Evolutionary conservation across 345 rosid species (phyloP).

Genomic region (Murraya koenigii): DNA sequence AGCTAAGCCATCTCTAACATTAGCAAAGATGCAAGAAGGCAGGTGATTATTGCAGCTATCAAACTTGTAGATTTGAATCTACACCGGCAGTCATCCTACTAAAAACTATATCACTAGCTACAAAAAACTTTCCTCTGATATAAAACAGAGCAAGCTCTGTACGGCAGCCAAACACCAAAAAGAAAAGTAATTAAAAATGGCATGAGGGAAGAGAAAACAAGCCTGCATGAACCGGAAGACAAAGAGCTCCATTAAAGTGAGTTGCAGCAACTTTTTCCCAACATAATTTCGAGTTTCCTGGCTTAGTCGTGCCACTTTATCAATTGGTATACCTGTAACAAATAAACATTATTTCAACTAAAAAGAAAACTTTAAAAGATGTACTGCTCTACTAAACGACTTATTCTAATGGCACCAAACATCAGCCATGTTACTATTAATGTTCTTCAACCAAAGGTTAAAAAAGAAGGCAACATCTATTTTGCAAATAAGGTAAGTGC

Average conservation of each 20-base stretch:
- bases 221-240: slow-evolving; percentile 94
- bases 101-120: not conserved
- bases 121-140: not conserved
- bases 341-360: slow-evolving; percentile 17
- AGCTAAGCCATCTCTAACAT: not conserved
- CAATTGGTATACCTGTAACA: slow-evolving; percentile 73
- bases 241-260: slow-evolving; percentile 83
- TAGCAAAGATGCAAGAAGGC: not conserved
- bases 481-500: not conserved
- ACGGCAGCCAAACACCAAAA: not conserved
- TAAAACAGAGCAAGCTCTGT: not conserved
- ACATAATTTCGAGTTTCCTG: slow-evolving; percentile 79
- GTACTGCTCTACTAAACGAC: not conserved
- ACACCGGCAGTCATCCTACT: not conserved
- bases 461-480: not conserved
- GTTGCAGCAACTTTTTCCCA: slow-evolving; percentile 78
- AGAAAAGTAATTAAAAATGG: not conserved
- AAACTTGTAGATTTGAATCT: not conserved
- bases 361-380: not conserved
- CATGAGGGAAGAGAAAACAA: not conserved
- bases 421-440: not conserved
- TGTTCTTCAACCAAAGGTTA: not conserved
- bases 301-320: slow-evolving; percentile 75
- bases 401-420: not conserved
- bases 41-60: not conserved